Base-by-base conservation (phyloP, 2,329 filamentous ascomycete genomes). In the Xylaria arbuscula region DNA sequence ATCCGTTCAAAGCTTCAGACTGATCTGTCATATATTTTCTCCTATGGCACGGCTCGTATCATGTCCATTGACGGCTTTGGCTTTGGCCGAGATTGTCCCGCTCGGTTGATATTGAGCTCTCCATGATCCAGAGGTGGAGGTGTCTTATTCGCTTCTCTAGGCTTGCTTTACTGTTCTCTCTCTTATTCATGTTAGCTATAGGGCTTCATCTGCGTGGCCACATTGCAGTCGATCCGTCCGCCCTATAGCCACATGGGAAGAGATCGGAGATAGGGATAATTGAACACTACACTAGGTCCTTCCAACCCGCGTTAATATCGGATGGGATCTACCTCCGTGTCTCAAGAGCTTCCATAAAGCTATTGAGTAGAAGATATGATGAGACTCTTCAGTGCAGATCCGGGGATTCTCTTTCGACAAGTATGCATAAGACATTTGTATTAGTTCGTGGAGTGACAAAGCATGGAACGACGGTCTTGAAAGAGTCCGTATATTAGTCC, bases 241-340 rank as follows among this genome's bases (percentile, higher is more conserved):
- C 22, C 47, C 53, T 57, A 53, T 32, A 34, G 57, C 42, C 58
- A 54, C 28, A 62, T 66, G 42, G 28, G 34, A 64, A 53, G 45
- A 58, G 24, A 68, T 47, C 32, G 32, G 11, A 58, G 42, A 58
- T 53, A 24, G 17, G 47, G 55, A 47, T 61, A 15, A 15, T 32
- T 19, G 22, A 47, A 53, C 15, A 60, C 48, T 45, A 9, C 15
- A 24, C 15, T 60, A 13, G 22, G 15, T 32, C 8, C 38, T 55
- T 22, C 22, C 24, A 51, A 56, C 24, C 40, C 62, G 57, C 45
- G 42, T 65, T 24, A 38, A 66, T 47, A 54, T 66, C 66, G 62
- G 66, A 68, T 42, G 38, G 55, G 62, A 66, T 68, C 53, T 54
- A 24, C 57, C 45, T 58, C 66, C 53, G 62, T 51, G 66, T 68